These are phyloP conservation scores for Suaeda aralocaspica DNA, from an alignment of 148 eudicot genomes.

Conservation along the genomic window DNA sequence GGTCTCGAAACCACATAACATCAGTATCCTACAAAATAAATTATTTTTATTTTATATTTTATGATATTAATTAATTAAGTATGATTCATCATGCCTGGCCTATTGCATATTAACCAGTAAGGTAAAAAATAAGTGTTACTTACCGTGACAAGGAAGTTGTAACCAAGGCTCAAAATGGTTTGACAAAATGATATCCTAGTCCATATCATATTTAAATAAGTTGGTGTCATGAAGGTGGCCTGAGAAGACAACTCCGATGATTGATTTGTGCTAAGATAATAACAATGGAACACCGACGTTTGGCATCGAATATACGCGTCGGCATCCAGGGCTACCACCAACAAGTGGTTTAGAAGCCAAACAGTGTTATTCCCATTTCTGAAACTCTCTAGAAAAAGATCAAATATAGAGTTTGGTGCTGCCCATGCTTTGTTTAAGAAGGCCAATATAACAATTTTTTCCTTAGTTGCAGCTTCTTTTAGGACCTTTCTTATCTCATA, in stretches of 20 bases:
- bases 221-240: conserved; percentile 33
- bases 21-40: conserved; percentile 43
- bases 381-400: conserved; percentile 32
- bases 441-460: conserved; percentile 31
- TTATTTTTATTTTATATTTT: too few relatives aligned
- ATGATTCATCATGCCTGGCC: too few relatives aligned
- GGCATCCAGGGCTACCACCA: conserved; percentile 29
- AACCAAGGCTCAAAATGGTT: conserved; percentile 28
- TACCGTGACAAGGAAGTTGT: conserved; percentile 36
- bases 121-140: background rate
- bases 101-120: too few relatives aligned
- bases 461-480: conserved; percentile 29
- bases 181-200: conserved; percentile 27
- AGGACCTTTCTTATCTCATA: conserved; percentile 25
- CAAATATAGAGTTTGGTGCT: conserved; percentile 32
- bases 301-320: conserved; percentile 29
- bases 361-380: conserved; percentile 26
- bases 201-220: conserved; percentile 37
- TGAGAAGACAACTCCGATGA: conserved; percentile 25
- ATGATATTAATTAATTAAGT: too few relatives aligned
- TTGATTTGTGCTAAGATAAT: conserved; percentile 21
- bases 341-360: conserved; percentile 24
- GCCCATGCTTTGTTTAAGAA: conserved; percentile 38
- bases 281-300: conserved; percentile 22
- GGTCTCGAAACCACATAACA: conserved; percentile 62